Percentiles rank a stretch among this genome's conserved stretches.
phyloP scores from a whole-genome alignment of 1,139 yeast species.

The Candida buenavistaensis region DNA sequence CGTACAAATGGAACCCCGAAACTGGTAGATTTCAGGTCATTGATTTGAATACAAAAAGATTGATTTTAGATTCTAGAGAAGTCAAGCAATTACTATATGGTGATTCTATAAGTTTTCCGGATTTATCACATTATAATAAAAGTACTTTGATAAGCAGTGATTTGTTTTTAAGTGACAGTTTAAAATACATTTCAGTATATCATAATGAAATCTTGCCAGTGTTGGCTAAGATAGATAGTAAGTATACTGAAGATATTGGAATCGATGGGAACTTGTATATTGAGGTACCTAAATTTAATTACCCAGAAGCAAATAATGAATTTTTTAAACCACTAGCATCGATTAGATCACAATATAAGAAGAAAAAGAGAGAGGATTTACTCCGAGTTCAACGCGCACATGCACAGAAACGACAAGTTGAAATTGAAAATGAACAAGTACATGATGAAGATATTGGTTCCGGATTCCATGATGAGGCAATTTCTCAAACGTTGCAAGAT shows the following conservation, averaged over 20 bases:
- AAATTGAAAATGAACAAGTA: slow-evolving; percentile 1
- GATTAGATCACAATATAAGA: slow-evolving; percentile 15
- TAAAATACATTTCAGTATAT: slow-evolving; percentile 38
- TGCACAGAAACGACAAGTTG: slow-evolving; percentile 6
- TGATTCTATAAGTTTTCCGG: slow-evolving; percentile 33
- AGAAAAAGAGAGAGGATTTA: slow-evolving; percentile 8
- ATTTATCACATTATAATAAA: slow-evolving; percentile 29
- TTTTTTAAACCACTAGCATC: slow-evolving; percentile 30
- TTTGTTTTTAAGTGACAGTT: slow-evolving; percentile 37
- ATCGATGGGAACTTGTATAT: slow-evolving; percentile 25
- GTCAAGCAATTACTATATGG: slow-evolving; percentile 36
- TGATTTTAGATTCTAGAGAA: slow-evolving; percentile 32
- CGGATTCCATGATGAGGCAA: slow-evolving; percentile 1
- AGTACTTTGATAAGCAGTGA: slow-evolving; percentile 40
- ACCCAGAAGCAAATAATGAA: slow-evolving; percentile 31
- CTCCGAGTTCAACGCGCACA: slow-evolving; percentile 3
- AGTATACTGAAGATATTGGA: slow-evolving; percentile 29
- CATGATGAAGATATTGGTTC: slow-evolving; percentile 1
- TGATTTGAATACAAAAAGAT: slow-evolving; percentile 23
- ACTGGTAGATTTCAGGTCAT: slow-evolving; percentile 37
- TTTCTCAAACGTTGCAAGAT: slow-evolving; percentile 18
- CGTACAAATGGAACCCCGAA: slow-evolving; percentile 41
- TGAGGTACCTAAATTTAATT: slow-evolving; percentile 33
- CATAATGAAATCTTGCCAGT: slow-evolving; percentile 41
- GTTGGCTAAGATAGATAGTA: slow-evolving; percentile 28